These are phyloP conservation scores for Agastache rugosa DNA, from an alignment of 257 asterid species.

Conservation along the genomic window DNA sequence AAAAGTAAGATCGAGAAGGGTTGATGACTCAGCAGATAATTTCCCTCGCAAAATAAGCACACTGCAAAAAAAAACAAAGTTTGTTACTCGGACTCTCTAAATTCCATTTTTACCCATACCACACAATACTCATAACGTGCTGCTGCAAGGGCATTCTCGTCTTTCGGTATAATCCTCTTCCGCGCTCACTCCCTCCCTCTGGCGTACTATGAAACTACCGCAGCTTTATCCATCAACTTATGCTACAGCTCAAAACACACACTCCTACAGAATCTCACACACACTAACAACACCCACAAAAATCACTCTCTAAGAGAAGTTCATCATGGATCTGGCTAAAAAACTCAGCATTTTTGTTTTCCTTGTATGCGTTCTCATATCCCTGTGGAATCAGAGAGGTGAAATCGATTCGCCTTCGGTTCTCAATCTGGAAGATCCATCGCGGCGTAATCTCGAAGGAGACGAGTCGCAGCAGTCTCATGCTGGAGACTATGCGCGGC, in stretches of 20 bases:
- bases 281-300: too few species aligned
- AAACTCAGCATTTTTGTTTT: conserved; percentile 56
- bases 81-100: neutral
- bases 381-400: conserved; percentile 44
- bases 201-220: conserved; percentile 13
- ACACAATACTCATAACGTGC: neutral
- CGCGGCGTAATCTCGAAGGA: neutral
- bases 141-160: conserved; percentile 27
- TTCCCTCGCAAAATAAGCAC: neutral
- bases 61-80: neutral
- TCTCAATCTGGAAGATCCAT: conserved; percentile 3
- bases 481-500: too few species aligned
- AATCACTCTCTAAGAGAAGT: too few species aligned
- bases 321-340: conserved; percentile 53
- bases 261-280: neutral
- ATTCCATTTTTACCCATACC: neutral
- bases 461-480: too few species aligned
- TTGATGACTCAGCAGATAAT: too few species aligned
- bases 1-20: neutral
- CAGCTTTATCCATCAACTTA: neutral
- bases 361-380: conserved; percentile 47
- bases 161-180: conserved; percentile 29
- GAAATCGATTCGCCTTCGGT: conserved; percentile 35
- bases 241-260: conserved; percentile 18
- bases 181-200: conserved; percentile 33